Base-by-base conservation (phyloP, 163 green algal genomes). In the Scenedesmus sp. region DNA sequence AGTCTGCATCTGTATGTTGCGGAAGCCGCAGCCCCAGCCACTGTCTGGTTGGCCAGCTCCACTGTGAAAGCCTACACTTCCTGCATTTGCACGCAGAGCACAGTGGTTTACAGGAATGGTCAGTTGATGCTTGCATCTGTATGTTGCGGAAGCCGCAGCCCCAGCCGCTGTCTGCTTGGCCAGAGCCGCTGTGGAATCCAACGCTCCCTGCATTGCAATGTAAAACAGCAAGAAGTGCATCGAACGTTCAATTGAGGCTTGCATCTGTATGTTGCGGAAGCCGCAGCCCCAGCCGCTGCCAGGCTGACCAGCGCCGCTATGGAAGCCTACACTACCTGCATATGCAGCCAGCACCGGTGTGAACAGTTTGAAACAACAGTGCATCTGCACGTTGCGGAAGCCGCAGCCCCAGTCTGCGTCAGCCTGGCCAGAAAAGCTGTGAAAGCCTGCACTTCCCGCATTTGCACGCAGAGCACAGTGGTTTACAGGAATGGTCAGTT, bases 341-440 rank as follows among this genome's bases (percentile, higher is more conserved):
- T 46, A 46, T 46, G 34, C 34, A 46, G 34, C 34, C 34, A 46
- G 34, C 34, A 46, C 34, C 34, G 34, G 34, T 46, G 34, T 46
- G 34, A 46, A 46, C 34, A 46, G 34, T 46, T 46, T 46, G 34
- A 46, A 46, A 46, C 34, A 46, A 46, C 34, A 46, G 34, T 96
- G 86, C 95, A 98, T 98, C 91, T 97, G 95, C 12, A 96, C 93
- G 94, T 98, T 98, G 70, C 95, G 90, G 74, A 92, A 98, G 12
- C 96, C 96, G 88, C 96, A 98, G 66, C 96, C 94, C 95, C 95
- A 98, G n/a, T 94, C 95, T n/a, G n/a, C 67, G 74, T 94, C 92
- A 20, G 8, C 13, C 59, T 70, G 46, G 10, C 56, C 23, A 7
- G 12, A 70, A 57, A 34, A 13, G 59, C 86, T 83, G 74, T 83